Evolutionary conservation across 2,329 filamentous ascomycete genomes (phyloP), one percentile per base, ranked within the genome.

Genomic region (Apiospora aurea): DNA sequence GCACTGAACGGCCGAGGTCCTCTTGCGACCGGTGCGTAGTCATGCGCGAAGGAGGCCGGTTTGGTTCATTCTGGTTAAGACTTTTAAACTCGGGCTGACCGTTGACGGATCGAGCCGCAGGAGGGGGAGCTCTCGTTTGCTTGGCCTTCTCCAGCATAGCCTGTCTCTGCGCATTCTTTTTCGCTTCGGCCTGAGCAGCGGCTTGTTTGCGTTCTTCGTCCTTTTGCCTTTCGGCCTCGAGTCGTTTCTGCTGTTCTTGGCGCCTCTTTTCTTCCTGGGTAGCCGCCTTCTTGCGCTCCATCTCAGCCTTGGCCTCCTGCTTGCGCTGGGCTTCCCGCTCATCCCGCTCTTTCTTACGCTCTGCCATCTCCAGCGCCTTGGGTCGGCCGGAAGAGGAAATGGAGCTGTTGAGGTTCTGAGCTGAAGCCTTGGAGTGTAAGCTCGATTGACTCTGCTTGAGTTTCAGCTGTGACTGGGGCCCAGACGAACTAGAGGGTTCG

Each of bases 311-410:
- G 49, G 92, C 91, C 26, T 97, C 93, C 11, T 92, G 91, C 78
- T 94, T 96, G 69, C 92, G 90, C 77, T 95, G 91, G 18, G 90
- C 90, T 75, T 95, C 93, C 67, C 91, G 90, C 79, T 97, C 94
- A 77, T 97, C 95, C 79, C 91, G 92, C 80, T 97, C 94, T 79
- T 93, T 96, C 81, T 95, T 95, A 78, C 91, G 92, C 51, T 94
- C 93, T 2, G 92, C 94, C 67, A 93, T 86, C 70, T 95, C 90
- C 29, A 95, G 84, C 1, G 93, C 92, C 79, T 93, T 94, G 0
- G 91, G 88, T 69, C 91, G 90, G 2, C 88, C 86, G n/a, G 85
- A 86, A 44, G 91, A 87, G n/a, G 90, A 90, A 8, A 85, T 85
- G 8, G 89, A 90, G 77, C 86, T 88, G 80, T 93, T 94, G 70